Conservation (phyloP, 179 eudicot genomes). For the Heliamphora pulchella region DNA sequence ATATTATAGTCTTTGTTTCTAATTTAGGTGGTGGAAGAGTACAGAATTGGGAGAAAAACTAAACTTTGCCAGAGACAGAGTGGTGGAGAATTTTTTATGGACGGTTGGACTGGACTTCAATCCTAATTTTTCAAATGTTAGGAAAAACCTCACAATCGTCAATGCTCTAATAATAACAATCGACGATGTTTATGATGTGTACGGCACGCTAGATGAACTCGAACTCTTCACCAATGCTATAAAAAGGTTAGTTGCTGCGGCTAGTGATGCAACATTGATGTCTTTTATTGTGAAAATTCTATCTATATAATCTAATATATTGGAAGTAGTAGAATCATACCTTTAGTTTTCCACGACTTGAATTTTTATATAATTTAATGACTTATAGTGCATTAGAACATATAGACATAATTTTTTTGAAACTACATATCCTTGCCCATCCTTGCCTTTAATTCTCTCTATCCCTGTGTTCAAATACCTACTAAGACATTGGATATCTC, state of each 20-base stretch:
- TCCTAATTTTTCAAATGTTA: neutral
- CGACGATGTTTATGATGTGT: conserved; percentile 21
- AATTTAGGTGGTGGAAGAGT: conserved; percentile 15
- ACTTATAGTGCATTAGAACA: no score
- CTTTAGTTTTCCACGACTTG: no score
- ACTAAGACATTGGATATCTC: no score
- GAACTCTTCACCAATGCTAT: conserved; percentile 5
- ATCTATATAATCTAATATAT: no score
- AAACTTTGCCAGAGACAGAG: conserved; percentile 9
- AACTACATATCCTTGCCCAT: no score
- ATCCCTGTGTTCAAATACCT: no score
- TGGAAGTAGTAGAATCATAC: no score
- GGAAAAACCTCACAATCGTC: neutral
- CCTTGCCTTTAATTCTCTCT: no score
- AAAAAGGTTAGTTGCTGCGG: neutral
- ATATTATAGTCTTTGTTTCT: neutral
- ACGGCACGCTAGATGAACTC: conserved; percentile 21
- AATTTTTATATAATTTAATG: no score
- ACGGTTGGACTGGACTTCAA: neutral
- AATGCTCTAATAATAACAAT: neutral
- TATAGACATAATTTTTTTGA: no score
- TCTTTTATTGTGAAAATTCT: no score
- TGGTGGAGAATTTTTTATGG: conserved; percentile 21
- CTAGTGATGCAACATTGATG: no score
- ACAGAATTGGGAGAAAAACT: neutral